Percentiles rank a stretch among this genome's conserved stretches.
Evolutionary conservation across 2,329 filamentous ascomycete genomes (phyloP).

Genomic region (Fusarium odoratissimum): DNA sequence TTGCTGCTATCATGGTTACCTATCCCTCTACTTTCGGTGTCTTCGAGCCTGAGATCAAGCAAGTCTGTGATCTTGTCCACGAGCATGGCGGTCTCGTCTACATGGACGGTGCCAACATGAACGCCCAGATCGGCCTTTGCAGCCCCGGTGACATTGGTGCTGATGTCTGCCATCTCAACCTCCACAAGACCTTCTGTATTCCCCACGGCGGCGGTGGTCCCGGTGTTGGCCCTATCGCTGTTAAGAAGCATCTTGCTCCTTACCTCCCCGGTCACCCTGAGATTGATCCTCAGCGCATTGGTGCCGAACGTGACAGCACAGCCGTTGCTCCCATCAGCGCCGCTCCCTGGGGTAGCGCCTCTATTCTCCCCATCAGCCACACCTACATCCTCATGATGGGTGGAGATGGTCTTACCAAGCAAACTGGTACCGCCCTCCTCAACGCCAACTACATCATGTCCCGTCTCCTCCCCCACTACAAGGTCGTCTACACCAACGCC

Average conservation of each 20-base stretch:
- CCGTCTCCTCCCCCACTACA: slow-evolving; percentile 85
- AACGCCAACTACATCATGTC: slow-evolving; percentile 98
- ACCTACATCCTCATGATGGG: slow-evolving; percentile 94
- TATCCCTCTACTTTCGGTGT: slow-evolving; percentile 96
- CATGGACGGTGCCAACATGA: slow-evolving; percentile 99
- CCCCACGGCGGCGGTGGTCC: slow-evolving; percentile 95
- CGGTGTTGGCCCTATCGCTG: slow-evolving; percentile 93
- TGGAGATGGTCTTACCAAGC: slow-evolving; percentile 80
- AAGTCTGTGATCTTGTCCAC: slow-evolving; percentile 87
- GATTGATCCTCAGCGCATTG: slow-evolving; percentile 45
- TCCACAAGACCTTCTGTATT: slow-evolving; percentile 99
- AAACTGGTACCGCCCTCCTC: slow-evolving; percentile 89
- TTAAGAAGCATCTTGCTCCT: slow-evolving; percentile 81
- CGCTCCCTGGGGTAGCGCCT: slow-evolving; percentile 88
- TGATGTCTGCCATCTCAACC: slow-evolving; percentile 95
- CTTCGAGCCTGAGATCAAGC: slow-evolving; percentile 90
- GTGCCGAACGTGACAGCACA: slow-evolving; percentile 65
- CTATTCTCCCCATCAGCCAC: slow-evolving; percentile 94
- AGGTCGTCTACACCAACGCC: slow-evolving; percentile 91
- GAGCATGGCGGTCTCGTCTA: slow-evolving; percentile 94
- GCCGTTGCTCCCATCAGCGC: slow-evolving; percentile 46
- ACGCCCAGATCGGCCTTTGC: slow-evolving; percentile 94
- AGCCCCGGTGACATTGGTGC: slow-evolving; percentile 97
- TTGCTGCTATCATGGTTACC: slow-evolving; percentile 95
- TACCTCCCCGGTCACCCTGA: slow-evolving; percentile 64